phyloP scores from a whole-genome alignment of 2,329 filamentous ascomycete genomes.

The Byssothecium circinans region DNA sequence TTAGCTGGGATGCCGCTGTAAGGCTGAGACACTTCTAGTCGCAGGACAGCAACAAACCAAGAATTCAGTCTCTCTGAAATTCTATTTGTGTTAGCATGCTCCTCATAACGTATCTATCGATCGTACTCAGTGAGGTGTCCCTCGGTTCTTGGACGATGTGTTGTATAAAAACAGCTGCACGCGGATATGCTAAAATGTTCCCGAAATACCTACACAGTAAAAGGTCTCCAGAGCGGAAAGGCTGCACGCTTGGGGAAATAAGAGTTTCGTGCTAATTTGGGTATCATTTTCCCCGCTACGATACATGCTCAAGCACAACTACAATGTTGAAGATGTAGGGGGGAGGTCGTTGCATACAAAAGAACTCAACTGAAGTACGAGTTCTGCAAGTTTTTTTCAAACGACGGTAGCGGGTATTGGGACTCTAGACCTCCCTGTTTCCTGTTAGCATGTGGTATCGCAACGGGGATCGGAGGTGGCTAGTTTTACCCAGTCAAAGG shows the following conservation, averaged over 20 bases:
- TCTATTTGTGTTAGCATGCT: too few species aligned
- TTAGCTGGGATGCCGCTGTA: slow-evolving; percentile 2
- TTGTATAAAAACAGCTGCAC: too few species aligned
- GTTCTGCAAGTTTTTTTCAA: slow-evolving; percentile 6
- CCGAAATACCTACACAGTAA: too few species aligned
- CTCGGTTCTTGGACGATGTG: too few species aligned
- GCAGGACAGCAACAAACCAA: too few species aligned
- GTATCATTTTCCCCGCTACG: neutral
- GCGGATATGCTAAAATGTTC: too few species aligned
- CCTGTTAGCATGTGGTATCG: neutral
- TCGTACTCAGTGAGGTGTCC: too few species aligned
- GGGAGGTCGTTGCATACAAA: neutral
- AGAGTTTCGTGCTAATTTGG: neutral
- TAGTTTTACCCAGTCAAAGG: slow-evolving; percentile 28
- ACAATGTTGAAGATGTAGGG: neutral
- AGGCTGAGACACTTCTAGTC: slow-evolving; percentile 1
- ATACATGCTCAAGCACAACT: neutral
- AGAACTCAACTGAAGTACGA: neutral
- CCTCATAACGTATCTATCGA: too few species aligned
- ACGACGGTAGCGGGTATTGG: slow-evolving; percentile 10
- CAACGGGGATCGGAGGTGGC: neutral
- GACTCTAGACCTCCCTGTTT: slow-evolving; percentile 16
- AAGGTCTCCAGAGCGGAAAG: too few species aligned
- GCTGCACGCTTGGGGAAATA: too few species aligned
- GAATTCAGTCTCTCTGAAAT: too few species aligned